Conservation (phyloP, 2,329 filamentous ascomycete species). For the Clonostachys chloroleuca region DNA sequence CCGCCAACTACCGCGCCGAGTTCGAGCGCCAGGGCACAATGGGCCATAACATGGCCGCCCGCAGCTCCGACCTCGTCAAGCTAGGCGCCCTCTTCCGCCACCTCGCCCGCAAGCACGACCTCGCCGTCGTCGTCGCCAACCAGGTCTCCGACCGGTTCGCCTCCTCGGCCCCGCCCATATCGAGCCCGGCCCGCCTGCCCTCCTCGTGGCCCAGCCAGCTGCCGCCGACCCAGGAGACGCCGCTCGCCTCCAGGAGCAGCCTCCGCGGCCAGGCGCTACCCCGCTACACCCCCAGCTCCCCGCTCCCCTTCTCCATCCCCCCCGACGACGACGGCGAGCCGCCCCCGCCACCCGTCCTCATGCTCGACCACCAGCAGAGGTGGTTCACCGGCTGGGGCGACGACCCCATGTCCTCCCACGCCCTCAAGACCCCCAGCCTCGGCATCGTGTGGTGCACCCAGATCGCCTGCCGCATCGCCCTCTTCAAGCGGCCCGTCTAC, state of each 20-base stretch:
- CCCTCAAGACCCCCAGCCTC: constrained; percentile 77
- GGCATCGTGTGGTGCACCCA: constrained; percentile 91
- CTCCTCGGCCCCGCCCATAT: constrained; percentile 8
- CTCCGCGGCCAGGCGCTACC: not conserved
- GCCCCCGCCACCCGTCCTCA: constrained; percentile 48
- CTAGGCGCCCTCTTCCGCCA: constrained; percentile 72
- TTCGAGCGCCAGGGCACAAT: constrained; percentile 58
- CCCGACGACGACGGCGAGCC: constrained; percentile 16
- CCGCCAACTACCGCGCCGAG: constrained; percentile 92
- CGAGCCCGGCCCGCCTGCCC: not conserved
- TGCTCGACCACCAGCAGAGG: constrained; percentile 83
- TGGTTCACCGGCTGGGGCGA: constrained; percentile 98
- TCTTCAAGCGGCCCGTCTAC: constrained; percentile 67
- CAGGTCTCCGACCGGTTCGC: constrained; percentile 88
- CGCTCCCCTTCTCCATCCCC: constrained; percentile 18
- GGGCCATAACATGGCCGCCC: constrained; percentile 62
- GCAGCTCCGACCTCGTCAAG: constrained; percentile 72
- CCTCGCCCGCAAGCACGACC: constrained; percentile 66
- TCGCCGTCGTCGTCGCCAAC: constrained; percentile 90
- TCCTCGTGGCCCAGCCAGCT: not conserved
- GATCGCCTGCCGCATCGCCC: constrained; percentile 74
- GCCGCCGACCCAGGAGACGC: constrained; percentile 35
- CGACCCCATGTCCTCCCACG: constrained; percentile 37
- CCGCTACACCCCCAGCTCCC: not conserved
- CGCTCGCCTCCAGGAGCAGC: constrained; percentile 36